Base-by-base conservation (phyloP, 768 basidiomycete species). In the Podaxis rugospora region DNA sequence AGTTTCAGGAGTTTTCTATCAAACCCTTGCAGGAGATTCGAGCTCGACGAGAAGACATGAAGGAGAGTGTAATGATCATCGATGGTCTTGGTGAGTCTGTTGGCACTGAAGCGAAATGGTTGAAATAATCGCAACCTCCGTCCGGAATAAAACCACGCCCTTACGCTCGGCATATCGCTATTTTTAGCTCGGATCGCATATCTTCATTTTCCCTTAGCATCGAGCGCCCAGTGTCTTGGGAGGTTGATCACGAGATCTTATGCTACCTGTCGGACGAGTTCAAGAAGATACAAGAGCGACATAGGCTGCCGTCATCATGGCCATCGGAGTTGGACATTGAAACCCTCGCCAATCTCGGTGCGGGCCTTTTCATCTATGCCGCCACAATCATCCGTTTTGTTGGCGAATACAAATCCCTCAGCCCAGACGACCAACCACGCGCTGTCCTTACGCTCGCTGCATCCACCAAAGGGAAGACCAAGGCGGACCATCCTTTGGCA, bases 171-270 rank as follows among this genome's bases (percentile, higher is more conserved):
- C 18, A 7, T 6, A 25, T 52, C 21, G 42, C 59, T 3, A 16
- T 42, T 10, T 61, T 64, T 44, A 28, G 13, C 40, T 18, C 7
- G 2, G 9, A 23, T 1, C 25, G 28, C 32, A 16, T 58, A 13
- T 5, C 16, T 4, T 32, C 55, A 1, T 2, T 56, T 1, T 32
- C 27, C 9, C 14, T 27, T 9, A 13, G n/a, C n/a, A 10, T 62
- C 4, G 39, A 57, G 9, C 60, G n/a, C n/a, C n/a, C n/a, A n/a
- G n/a, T n/a, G n/a, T 64, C 44, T 18, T 53, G 57, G 16, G 55
- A 64, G 14, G 51, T 35, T n/a, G 57, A 55, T 2, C n/a, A 51
- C 36, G 63, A 64, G 27, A 58, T 64, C 32, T 39, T 56, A 35
- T 16, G 21, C 11, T 64, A 57, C 50, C 47, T 61, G 9, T 50